These are phyloP conservation scores for Aegilops speltoides DNA, from an alignment of 176 grass and related monocot species.

Conservation along the genomic window DNA sequence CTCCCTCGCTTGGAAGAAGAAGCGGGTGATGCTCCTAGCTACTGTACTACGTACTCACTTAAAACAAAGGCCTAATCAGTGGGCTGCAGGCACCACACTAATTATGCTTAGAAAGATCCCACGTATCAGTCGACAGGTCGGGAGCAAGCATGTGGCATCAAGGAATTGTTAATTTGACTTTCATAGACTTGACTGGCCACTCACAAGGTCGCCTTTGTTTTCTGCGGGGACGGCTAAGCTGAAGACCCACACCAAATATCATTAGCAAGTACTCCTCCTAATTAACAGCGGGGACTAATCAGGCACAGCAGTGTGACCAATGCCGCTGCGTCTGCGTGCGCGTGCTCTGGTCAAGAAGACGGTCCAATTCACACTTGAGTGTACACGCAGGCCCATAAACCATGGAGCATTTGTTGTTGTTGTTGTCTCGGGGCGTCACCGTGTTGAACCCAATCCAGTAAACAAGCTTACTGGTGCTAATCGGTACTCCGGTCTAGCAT, in stretches of 20 bases:
- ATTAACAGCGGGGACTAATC: not conserved
- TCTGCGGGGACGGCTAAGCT: not conserved
- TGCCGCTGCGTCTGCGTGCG: not conserved
- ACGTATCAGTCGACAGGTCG: not conserved
- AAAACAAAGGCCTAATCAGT: not conserved
- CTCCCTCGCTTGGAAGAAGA: not conserved
- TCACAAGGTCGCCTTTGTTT: not conserved
- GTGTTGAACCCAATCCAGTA: not conserved
- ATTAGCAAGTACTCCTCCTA: not conserved
- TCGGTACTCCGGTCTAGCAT: not conserved
- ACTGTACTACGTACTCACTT: too few relatives aligned
- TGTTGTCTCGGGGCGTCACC: not conserved
- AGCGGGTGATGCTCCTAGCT: not conserved
- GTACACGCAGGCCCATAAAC: not conserved
- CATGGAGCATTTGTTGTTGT: not conserved
- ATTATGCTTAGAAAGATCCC: not conserved
- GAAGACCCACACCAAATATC: not conserved
- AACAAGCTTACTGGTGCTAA: not conserved
- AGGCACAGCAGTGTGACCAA: not conserved
- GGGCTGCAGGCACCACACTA: not conserved
- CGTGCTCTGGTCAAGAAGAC: not conserved
- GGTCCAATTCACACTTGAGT: not conserved
- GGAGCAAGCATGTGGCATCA: not conserved
- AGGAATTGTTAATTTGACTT: slow-evolving; percentile 4
- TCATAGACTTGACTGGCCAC: not conserved